Evolutionary conservation across 495 filamentous ascomycete species (phyloP), one percentile per base, ranked within the genome.

Genomic region (Neurospora sp.): DNA sequence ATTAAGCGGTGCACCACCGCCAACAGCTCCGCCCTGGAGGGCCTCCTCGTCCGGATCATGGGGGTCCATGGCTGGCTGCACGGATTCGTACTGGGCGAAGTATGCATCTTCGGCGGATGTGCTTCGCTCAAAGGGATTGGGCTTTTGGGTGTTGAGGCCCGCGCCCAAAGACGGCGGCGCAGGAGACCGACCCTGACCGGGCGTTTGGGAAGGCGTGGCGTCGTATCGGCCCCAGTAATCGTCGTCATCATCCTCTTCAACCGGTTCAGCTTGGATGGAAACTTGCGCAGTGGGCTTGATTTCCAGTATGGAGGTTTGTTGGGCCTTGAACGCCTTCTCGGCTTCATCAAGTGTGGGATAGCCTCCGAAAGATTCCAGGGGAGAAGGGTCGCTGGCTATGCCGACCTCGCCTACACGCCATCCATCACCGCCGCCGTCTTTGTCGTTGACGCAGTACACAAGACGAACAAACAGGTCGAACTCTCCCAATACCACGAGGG

Each of bases 171-270:
- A 61, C 12, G 74, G 41, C 1, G 90, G 88, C 2, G 88, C 88
- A 2, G 90, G 88, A 12, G 90, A 90, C 40, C 80, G 83, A 71
- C 92, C 90, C 0, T 83, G 80, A 1, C 89, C 89, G 7, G 95
- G 95, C 22, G 94, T 95, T 41, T 89, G 86, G 9, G 88, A 88
- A 2, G 93, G 92, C 12, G 93, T 96, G 10, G 90, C 88, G 83
- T 98, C 96, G 79, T 99, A 99, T 74, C 91, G 90, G 39, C 90
- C 93, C 96, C 96, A 99, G 81, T 98, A 99, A 76, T 90, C 92
- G 74, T 94, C 94, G 73, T 97, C 94, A 39, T 96, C 93, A 20
- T 93, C 91, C 0, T 91, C 91, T 0, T 87, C 79, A 12, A 85
- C 81, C 0, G 77, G 71, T 14, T 71, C 71, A 14, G 78, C 72